Base-by-base conservation (phyloP, 257 asterid species). In the Petunia secreta region DNA sequence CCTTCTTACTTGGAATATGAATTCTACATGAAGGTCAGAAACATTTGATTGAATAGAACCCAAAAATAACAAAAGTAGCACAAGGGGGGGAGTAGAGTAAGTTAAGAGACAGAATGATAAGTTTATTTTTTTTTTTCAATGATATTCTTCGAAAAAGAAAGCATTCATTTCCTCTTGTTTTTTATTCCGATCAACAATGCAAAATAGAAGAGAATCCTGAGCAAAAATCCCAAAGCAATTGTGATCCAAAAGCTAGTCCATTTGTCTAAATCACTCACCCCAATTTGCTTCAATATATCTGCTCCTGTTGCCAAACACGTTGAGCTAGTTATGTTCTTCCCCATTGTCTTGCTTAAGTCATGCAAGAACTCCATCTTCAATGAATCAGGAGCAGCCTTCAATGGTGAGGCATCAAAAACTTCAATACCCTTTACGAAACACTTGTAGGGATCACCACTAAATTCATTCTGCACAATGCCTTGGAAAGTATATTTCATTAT, bases 181-280 rank as follows among this genome's bases (percentile, higher is more conserved):
- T 85, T 90, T 80, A 90, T 90, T 39, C 93, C 93, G 80, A 88
- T 44, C 91, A 90, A 73, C 75, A 90, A 66, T 0, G 91, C 89
- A 78, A 88, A 85, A 83, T 90, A 90, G 71, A 90, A 90, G 84
- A 90, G 71, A 66, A 85, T 10, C 75, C 93, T 90, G 71, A 90
- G 87, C 44, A 91, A 85, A 40, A 94, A 90, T 2, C 97, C 97
- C 83, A 86, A 75, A 11, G 87, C 92, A 75, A 91, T 62, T 13
- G 92, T 91, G 34, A 91, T 87, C 94, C 90, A 89, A 86, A 91
- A 81, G 83, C 94, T 89, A 38, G 79, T 82, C 94, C 94, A 91
- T 34, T 83, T 91, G 40, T 84, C 86, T 1, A 91, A 57, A 75
- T 89, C 94, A 0, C 81, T 84, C 4, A 89, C 94, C 1, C 94